A percentile compares a stretch with the other conserved stretches of the same genome.
Conservation (phyloP, 2,329 filamentous ascomycete species). For the Sporothrix pallida region DNA sequence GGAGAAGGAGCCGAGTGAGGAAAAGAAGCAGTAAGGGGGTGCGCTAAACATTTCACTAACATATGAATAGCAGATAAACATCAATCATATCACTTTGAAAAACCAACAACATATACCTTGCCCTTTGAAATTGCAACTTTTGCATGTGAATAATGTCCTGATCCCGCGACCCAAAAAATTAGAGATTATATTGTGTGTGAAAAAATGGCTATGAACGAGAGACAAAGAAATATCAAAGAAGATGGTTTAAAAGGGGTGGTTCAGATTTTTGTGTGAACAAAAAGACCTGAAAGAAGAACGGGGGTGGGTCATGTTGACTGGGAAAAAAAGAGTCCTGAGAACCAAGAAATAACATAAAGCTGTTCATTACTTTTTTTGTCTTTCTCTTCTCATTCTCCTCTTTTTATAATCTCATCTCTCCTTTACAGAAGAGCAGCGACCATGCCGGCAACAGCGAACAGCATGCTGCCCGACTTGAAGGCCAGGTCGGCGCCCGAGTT, state of each 20-base stretch:
- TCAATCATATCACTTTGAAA: not conserved
- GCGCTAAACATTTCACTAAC: not conserved
- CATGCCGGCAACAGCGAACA: conserved; percentile 45
- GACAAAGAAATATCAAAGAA: conserved; percentile 11
- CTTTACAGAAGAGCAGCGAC: conserved; percentile 44
- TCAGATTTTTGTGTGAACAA: not conserved
- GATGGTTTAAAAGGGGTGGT: not conserved
- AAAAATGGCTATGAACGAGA: not conserved
- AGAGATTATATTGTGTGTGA: conserved; percentile 23
- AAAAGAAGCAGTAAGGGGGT: too few species aligned
- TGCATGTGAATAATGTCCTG: not conserved
- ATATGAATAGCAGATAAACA: not conserved
- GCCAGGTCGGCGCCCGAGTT: conserved; percentile 42
- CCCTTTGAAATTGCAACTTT: too few species aligned
- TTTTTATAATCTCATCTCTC: not conserved
- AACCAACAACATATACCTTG: not conserved
- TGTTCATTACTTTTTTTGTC: not conserved
- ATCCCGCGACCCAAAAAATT: conserved; percentile 6
- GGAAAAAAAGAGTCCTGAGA: not conserved
- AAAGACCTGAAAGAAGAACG: not conserved
- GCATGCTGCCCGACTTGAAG: conserved; percentile 43
- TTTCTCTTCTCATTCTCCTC: not conserved
- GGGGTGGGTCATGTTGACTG: not conserved
- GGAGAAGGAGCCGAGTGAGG: too few species aligned
- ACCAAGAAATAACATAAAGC: not conserved